Percentiles rank a stretch among this genome's conserved stretches.
Evolutionary conservation across 2,329 filamentous ascomycete species (phyloP).

Genomic region (Trichophyton verrucosum): DNA sequence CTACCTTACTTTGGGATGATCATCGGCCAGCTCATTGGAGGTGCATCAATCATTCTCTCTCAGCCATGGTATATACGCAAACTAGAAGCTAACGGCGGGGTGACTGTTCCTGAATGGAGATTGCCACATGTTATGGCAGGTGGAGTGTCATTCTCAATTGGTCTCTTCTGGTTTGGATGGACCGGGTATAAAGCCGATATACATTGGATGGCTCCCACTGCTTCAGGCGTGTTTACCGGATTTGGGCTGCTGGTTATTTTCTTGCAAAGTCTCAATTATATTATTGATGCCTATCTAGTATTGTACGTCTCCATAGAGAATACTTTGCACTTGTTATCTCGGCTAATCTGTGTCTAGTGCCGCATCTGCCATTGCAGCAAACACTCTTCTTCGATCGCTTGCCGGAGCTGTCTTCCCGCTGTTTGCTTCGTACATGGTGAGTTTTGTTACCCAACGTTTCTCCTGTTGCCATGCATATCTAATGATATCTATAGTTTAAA

Average conservation of each 20-base stretch:
- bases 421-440: slow-evolving; percentile 23
- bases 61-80: slow-evolving; percentile 29
- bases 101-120: slow-evolving; percentile 30
- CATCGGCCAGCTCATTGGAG: slow-evolving; percentile 30
- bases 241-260: slow-evolving; percentile 39
- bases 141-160: slow-evolving; percentile 31
- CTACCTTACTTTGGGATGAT: slow-evolving; percentile 36
- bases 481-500: slow-evolving; percentile 17
- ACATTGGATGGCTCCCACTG: slow-evolving; percentile 32
- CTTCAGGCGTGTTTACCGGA: slow-evolving; percentile 34
- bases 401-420: slow-evolving; percentile 30
- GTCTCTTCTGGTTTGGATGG: slow-evolving; percentile 36
- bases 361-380: slow-evolving; percentile 39
- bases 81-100: slow-evolving; percentile 23
- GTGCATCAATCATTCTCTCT: slow-evolving; percentile 30
- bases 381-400: slow-evolving; percentile 37
- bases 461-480: background rate
- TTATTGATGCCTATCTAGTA: slow-evolving; percentile 27
- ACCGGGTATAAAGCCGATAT: slow-evolving; percentile 23
- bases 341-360: slow-evolving; percentile 22
- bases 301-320: slow-evolving; percentile 16
- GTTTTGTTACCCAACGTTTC: background rate
- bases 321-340: background rate
- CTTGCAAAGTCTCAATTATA: slow-evolving; percentile 36
- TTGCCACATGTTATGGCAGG: slow-evolving; percentile 39